Evolutionary conservation across 2,329 filamentous ascomycete species (phyloP), one percentile per base, ranked within the genome.

Genomic region (Xylaria polymorpha): DNA sequence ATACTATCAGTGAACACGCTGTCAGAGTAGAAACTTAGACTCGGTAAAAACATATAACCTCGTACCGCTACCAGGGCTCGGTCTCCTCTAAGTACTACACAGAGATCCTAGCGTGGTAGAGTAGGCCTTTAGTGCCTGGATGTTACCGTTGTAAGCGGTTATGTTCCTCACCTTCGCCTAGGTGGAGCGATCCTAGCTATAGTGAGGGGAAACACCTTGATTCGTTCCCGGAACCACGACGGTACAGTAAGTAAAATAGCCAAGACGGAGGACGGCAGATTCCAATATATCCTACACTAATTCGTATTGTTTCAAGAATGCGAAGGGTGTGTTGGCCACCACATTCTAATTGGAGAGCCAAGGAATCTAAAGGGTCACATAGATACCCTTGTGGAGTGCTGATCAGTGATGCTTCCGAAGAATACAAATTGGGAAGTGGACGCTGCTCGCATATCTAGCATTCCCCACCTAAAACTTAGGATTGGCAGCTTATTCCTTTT

Each of bases 131-230:
- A 22, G 56, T 67, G 37, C 59, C 69, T 61, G 60, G 51, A 67
- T 67, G 63, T n/a, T 37, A 64, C 66, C 29, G 60, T 71, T 25
- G 60, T 48, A 69, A 56, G 63, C 69, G 60, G 43, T 46, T 64
- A 39, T 63, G 62, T 44, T 57, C 63, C 32, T 61, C 59, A 60
- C 48, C 59, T 35, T 66, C 35, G 41, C 22, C 46, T 55, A 25
- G 29, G 37, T 58, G 58, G 50, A 61, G 32, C 43, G 39, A 39
- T 58, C 14, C 7, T 18, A 22, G 44, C 20, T 53, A 53, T 62
- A 18, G 35, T 44, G 35, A 61, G 20, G 44, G 29, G 37, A 51
- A 1, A 43, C 15, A 32, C 43, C 18, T 39, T 57, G 61, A 48
- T 58, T 53, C 22, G 37, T 29, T 14, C 25, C 25, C 3, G 25